Evolutionary conservation across 2,329 filamentous ascomycete species (phyloP), one percentile per base, ranked within the genome.

Genomic region (Cyphellophora attinorum): DNA sequence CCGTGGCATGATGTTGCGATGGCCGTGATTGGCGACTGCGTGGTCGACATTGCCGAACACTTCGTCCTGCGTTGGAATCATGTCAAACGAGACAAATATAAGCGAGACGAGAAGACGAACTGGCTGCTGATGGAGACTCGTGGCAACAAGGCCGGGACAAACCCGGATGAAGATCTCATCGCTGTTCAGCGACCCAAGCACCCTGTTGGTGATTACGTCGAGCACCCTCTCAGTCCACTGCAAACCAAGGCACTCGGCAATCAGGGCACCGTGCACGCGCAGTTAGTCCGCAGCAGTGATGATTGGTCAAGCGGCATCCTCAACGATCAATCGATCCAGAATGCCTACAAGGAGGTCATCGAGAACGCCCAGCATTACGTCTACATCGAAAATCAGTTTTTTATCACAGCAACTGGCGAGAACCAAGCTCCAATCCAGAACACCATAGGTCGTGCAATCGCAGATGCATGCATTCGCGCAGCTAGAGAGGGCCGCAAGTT

Each of bases 321-420:
- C 27, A 77, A 69, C 0, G 86, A 93, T 41, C 79, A 85, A 48
- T 86, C 80, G 32, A 93, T 93, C 38, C 84, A 91, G 48, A 93
- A 85, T 49, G 85, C 86, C 0, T 93, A 93, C 58, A 73, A 67
- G 13, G 85, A 94, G 44, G 64, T 93, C 18, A 96, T 96, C 49
- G 69, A 79, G 33, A 85, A 84, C 33, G 89, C 89, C 0, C 66
- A 95, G 59, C 89, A 96, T 55, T 95, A 77, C 48, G 81, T 98
- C 15, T 98, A 96, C 62, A 94, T 98, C 41, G 91, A 98, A 58
- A 96, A 96, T 51, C 91, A 98, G 52, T 96, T 96, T 65, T 98
- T 96, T 68, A 95, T 93, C 54, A 93, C 86, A 1, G 84, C 91
- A 0, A 96, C 89, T 0, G 85, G 85, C 6, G 79, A 91, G n/a